These are phyloP conservation scores for Beverwykella pulmonaria DNA, from an alignment of 495 filamentous ascomycete genomes.

Conservation along the genomic window DNA sequence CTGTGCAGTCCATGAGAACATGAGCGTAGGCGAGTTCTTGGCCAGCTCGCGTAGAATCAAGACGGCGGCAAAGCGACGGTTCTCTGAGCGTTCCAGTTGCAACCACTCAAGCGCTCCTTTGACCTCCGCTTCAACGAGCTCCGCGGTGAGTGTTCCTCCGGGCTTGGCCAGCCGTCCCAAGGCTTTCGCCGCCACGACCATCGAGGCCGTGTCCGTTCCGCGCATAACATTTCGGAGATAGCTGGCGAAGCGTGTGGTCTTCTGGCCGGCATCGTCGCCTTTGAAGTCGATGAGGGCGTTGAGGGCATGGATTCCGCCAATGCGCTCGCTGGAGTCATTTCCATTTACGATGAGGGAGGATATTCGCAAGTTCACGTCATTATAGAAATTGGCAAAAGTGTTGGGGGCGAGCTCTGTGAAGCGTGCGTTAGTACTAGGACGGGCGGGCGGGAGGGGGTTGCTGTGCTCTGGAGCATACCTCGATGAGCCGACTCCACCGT, in stretches of 20 bases:
- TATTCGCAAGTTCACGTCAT: conserved; percentile 73
- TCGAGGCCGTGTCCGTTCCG: conserved; percentile 82
- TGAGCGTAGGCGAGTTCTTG: conserved; percentile 85
- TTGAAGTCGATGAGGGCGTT: conserved; percentile 93
- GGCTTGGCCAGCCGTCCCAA: conserved; percentile 87
- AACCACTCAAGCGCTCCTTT: conserved; percentile 94
- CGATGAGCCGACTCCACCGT: conserved; percentile 41
- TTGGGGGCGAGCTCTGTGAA: conserved; percentile 71
- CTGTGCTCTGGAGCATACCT: conserved; percentile 14
- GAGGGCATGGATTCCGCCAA: conserved; percentile 89
- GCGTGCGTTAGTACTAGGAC: conserved; percentile 25
- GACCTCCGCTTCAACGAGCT: conserved; percentile 94
- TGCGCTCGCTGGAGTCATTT: conserved; percentile 79
- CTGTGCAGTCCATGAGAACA: conserved; percentile 86
- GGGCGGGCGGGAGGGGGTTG: background rate
- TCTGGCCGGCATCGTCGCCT: conserved; percentile 89
- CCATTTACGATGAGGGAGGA: conserved; percentile 74
- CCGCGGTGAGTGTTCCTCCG: conserved; percentile 90
- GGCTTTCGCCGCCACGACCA: conserved; percentile 83
- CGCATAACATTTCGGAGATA: conserved; percentile 85
- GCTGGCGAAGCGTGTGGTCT: conserved; percentile 88
- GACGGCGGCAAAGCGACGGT: conserved; percentile 86
- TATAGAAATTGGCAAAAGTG: conserved; percentile 78
- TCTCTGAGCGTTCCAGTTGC: conserved; percentile 91
- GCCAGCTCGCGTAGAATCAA: conserved; percentile 87